These are phyloP conservation scores for Curvularia sp. DNA, from an alignment of 2,329 filamentous ascomycete genomes.

Conservation along the genomic window DNA sequence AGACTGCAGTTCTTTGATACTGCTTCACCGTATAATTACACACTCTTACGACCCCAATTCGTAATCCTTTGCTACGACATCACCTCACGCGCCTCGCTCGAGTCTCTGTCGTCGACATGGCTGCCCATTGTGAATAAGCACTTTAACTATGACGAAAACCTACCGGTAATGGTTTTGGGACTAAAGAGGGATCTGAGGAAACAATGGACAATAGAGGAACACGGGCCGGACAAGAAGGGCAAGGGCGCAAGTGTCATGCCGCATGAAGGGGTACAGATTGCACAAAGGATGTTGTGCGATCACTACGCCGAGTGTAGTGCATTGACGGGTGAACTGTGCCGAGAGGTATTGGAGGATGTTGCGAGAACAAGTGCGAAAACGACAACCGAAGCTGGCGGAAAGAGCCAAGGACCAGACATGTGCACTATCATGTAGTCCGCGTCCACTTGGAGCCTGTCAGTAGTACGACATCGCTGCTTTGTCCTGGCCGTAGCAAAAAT, in stretches of 20 bases:
- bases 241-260: constrained; percentile 58
- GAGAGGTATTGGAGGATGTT: constrained; percentile 67
- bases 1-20: constrained; percentile 65
- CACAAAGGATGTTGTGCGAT: constrained; percentile 67
- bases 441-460: background rate
- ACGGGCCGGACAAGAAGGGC: constrained; percentile 46
- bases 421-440: constrained; percentile 18
- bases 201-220: constrained; percentile 51
- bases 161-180: constrained; percentile 66
- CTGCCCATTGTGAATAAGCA: constrained; percentile 56
- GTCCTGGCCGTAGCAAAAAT: background rate
- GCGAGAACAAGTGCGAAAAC: constrained; percentile 65
- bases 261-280: constrained; percentile 58
- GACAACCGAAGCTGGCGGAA: constrained; percentile 62
- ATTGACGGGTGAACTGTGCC: constrained; percentile 65
- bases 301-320: constrained; percentile 70
- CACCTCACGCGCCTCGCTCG: constrained; percentile 59
- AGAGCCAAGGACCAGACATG: constrained; percentile 50
- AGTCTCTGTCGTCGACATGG: constrained; percentile 57
- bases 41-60: constrained; percentile 61
- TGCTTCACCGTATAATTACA: constrained; percentile 64
- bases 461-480: background rate
- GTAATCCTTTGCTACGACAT: constrained; percentile 68
- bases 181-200: constrained; percentile 64
- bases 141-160: constrained; percentile 60